These are phyloP conservation scores for Magnusiomyces fungicola DNA, from an alignment of 1,139 yeast species.

Conservation along the genomic window DNA sequence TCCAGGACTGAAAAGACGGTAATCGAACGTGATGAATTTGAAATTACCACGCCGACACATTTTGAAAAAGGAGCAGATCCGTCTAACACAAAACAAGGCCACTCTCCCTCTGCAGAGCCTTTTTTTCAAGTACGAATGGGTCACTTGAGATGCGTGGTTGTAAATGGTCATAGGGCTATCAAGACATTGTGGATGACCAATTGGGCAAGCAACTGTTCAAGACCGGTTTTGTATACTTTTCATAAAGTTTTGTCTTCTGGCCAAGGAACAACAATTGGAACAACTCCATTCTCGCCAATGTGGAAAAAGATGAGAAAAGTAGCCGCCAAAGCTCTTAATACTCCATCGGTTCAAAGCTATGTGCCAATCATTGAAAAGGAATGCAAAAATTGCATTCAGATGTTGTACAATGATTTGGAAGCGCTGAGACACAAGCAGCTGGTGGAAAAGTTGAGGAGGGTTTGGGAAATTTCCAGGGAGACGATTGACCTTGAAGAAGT, in stretches of 20 bases:
- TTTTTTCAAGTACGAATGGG: constrained; percentile 64
- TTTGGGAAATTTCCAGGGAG: too few species aligned
- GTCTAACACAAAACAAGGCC: constrained; percentile 32
- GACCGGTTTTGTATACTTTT: constrained; percentile 63
- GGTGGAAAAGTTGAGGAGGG: too few species aligned
- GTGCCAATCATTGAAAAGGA: constrained; percentile 41
- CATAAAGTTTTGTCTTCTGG: constrained; percentile 57
- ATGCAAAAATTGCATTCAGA: constrained; percentile 1
- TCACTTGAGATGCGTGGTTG: constrained; percentile 48
- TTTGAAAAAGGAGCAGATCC: neutral
- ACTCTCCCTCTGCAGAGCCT: constrained; percentile 19
- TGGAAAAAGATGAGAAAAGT: constrained; percentile 49
- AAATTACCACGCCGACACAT: neutral
- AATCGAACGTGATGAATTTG: neutral
- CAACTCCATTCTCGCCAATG: constrained; percentile 60
- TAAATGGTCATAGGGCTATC: constrained; percentile 53
- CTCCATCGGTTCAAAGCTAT: constrained; percentile 29
- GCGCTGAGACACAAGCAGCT: too few species aligned
- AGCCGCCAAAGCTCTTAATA: constrained; percentile 46
- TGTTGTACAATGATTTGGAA: too few species aligned
- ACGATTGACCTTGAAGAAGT: too few species aligned
- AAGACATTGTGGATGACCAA: constrained; percentile 48
- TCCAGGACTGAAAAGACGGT: neutral
- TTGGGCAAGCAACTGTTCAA: constrained; percentile 50
- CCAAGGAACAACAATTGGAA: constrained; percentile 59